Evolutionary conservation across 192 early-diverging fungal genomes (phyloP).

Genomic region (Coemansia sp.): DNA sequence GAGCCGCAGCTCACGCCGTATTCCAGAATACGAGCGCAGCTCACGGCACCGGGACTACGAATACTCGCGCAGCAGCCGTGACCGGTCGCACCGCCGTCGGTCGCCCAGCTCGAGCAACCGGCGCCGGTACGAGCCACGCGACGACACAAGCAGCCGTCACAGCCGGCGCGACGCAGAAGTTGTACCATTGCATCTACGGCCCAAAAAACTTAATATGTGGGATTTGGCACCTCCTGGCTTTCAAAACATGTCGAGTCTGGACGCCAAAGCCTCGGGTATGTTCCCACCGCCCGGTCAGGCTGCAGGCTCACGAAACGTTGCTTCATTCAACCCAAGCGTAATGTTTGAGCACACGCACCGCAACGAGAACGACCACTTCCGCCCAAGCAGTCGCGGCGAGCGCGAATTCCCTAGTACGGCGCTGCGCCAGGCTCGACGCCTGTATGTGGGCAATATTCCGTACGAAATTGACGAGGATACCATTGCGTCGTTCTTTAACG

Average conservation of each 20-base stretch:
- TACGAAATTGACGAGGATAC: constrained; percentile 67
- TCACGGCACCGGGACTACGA: constrained; percentile 40
- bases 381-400: constrained; percentile 46
- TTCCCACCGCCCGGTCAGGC: constrained; percentile 37
- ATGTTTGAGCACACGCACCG: constrained; percentile 52
- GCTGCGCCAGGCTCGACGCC: constrained; percentile 74
- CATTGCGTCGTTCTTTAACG: constrained; percentile 84
- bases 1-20: constrained; percentile 49
- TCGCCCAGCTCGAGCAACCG: constrained; percentile 48
- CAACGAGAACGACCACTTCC: constrained; percentile 51
- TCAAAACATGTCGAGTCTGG: constrained; percentile 78
- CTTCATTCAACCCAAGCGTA: constrained; percentile 45
- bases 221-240: constrained; percentile 88
- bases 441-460: constrained; percentile 94
- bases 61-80: constrained; percentile 26
- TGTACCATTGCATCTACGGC: constrained; percentile 76
- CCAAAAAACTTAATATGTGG: constrained; percentile 85
- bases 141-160: constrained; percentile 9
- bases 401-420: constrained; percentile 52
- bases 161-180: constrained; percentile 29
- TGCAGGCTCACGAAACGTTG: constrained; percentile 44
- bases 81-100: constrained; percentile 46
- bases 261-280: constrained; percentile 85
- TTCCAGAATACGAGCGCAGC: constrained; percentile 57
- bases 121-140: constrained; percentile 33